phyloP scores from a whole-genome alignment of 177 flowering plant species.

The Telopea speciosissima region DNA sequence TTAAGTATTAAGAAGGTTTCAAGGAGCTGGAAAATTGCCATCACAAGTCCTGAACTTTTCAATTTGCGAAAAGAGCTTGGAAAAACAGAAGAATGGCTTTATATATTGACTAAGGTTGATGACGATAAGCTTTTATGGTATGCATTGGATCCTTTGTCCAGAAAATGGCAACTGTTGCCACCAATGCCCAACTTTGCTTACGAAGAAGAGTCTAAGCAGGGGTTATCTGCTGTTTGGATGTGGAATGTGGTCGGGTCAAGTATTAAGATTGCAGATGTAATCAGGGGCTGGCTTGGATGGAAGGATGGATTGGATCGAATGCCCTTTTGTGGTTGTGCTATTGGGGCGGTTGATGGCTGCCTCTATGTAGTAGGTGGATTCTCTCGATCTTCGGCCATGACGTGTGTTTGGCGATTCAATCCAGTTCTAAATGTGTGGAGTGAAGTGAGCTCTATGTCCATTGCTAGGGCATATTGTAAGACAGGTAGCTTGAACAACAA shows the following conservation, averaged over 20 bases:
- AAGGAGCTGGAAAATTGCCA: slow-evolving; percentile 52
- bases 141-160: slow-evolving; percentile 62
- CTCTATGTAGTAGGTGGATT: slow-evolving; percentile 85
- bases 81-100: slow-evolving; percentile 73
- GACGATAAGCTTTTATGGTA: slow-evolving; percentile 62
- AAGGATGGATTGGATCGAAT: slow-evolving; percentile 42
- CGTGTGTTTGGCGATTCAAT: slow-evolving; percentile 62
- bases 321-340: slow-evolving; percentile 73
- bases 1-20: slow-evolving; percentile 52
- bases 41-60: slow-evolving; percentile 48
- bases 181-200: slow-evolving; percentile 47
- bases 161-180: slow-evolving; percentile 70
- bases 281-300: slow-evolving; percentile 64
- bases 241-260: slow-evolving; percentile 47
- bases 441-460: slow-evolving; percentile 62
- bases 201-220: slow-evolving; percentile 41
- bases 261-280: slow-evolving; percentile 44
- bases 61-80: slow-evolving; percentile 58
- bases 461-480: slow-evolving; percentile 78
- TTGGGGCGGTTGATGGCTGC: slow-evolving; percentile 68
- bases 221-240: slow-evolving; percentile 33
- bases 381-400: slow-evolving; percentile 55
- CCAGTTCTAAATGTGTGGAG: slow-evolving; percentile 62
- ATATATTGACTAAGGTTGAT: slow-evolving; percentile 50
- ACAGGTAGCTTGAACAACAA: slow-evolving; percentile 66